These are phyloP conservation scores for Pulveroboletus sp. DNA, from an alignment of 768 basidiomycete species.

Conservation along the genomic window DNA sequence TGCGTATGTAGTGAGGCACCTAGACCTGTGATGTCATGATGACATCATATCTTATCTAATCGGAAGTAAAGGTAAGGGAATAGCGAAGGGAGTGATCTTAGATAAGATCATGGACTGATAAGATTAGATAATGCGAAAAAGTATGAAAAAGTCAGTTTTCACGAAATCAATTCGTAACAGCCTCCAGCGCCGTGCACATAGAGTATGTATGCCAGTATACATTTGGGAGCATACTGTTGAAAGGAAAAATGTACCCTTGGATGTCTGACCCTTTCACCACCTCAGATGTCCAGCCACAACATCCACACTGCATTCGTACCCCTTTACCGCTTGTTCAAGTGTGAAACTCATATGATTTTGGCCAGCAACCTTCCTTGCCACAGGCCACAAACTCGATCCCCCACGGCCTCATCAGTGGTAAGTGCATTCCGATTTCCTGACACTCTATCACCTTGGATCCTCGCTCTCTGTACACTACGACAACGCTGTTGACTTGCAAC, in stretches of 20 bases:
- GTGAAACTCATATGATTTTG: background rate
- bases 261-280: background rate
- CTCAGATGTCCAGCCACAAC: background rate
- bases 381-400: background rate
- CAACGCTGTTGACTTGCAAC: background rate
- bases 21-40: too few species aligned
- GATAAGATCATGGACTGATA: too few species aligned
- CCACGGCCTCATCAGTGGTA: background rate
- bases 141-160: too few species aligned
- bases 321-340: background rate
- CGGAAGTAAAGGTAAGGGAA: too few species aligned
- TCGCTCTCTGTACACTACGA: background rate
- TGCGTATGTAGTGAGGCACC: too few species aligned
- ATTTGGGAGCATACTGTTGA: background rate
- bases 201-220: slow-evolving; percentile 5
- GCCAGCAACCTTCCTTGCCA: background rate
- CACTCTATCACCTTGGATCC: background rate
- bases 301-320: background rate
- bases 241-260: background rate
- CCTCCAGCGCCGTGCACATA: too few species aligned
- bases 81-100: too few species aligned
- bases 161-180: too few species aligned
- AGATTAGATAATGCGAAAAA: too few species aligned
- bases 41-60: too few species aligned
- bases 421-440: background rate